A percentile compares a stretch with the other conserved stretches of the same genome.
phyloP scores from a whole-genome alignment of 352 stramenopile species.

The Aphanomyces invadans region DNA sequence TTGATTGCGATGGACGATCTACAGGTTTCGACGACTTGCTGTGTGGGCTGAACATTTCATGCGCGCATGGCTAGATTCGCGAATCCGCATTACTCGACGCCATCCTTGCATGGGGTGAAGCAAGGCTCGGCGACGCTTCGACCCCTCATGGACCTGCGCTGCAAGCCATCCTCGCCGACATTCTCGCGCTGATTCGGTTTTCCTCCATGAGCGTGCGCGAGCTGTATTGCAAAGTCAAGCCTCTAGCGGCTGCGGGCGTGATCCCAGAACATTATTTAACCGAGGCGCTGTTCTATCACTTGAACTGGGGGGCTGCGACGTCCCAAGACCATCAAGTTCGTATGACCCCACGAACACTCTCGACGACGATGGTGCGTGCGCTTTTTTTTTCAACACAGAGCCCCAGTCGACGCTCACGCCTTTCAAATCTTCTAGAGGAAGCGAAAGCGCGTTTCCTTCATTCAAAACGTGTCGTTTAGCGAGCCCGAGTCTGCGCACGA shows the following conservation, averaged over 20 bases:
- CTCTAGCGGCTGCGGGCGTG: conserved; percentile 52
- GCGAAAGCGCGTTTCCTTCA: conserved; percentile 83
- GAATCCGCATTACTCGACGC: conserved; percentile 72
- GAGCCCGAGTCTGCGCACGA: conserved; percentile 1
- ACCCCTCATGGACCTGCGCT: conserved; percentile 29
- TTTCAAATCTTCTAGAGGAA: conserved; percentile 42
- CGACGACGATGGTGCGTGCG: background rate
- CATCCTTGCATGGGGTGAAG: conserved; percentile 68
- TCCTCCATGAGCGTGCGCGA: conserved; percentile 82
- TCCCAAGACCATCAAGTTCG: conserved; percentile 10
- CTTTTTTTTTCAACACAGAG: too few relatives aligned
- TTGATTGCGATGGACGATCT: conserved; percentile 74
- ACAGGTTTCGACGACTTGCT: conserved; percentile 28
- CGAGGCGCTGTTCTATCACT: conserved; percentile 77
- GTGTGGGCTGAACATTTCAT: background rate
- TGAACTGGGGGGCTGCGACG: conserved; percentile 61
- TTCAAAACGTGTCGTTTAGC: conserved; percentile 76
- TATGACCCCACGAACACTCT: conserved; percentile 9
- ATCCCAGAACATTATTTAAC: conserved; percentile 66
- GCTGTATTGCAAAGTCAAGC: conserved; percentile 77
- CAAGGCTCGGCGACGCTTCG: conserved; percentile 43
- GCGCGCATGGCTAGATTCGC: conserved; percentile 35
- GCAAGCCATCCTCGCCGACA: conserved; percentile 49
- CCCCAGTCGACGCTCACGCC: background rate
- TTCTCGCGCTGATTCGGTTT: conserved; percentile 81